These are phyloP conservation scores for Fusarium napiforme DNA, from an alignment of 2,329 filamentous ascomycete species.

Conservation along the genomic window DNA sequence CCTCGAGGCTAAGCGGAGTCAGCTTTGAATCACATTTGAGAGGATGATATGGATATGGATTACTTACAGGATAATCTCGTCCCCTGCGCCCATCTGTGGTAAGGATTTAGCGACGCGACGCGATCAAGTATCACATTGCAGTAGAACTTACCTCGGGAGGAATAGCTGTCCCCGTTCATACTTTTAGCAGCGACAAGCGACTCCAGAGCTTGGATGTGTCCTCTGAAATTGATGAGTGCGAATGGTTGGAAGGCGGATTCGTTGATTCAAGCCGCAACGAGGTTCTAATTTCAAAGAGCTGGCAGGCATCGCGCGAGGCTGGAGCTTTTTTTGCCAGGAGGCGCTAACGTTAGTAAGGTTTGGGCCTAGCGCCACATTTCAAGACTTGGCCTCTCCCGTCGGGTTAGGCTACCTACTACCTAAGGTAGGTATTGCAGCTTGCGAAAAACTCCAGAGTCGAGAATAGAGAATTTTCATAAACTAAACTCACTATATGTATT, in stretches of 20 bases:
- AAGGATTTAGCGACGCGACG: conserved; percentile 48
- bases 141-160: conserved; percentile 73
- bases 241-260: conserved; percentile 36
- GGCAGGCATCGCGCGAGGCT: conserved; percentile 53
- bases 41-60: background rate
- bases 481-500: background rate
- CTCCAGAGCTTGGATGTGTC: conserved; percentile 16
- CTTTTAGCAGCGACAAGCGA: conserved; percentile 46
- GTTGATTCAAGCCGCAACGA: conserved; percentile 46
- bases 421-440: background rate
- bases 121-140: conserved; percentile 23
- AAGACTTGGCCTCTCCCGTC: background rate
- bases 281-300: conserved; percentile 44
- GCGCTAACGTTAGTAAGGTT: conserved; percentile 43
- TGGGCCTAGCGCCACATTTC: conserved; percentile 38
- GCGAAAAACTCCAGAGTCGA: conserved; percentile 8
- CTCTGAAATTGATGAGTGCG: conserved; percentile 39
- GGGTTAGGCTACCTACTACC: background rate
- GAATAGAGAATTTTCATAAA: background rate
- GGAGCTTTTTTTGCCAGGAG: conserved; percentile 56
- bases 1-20: conserved; percentile 45
- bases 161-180: conserved; percentile 90
- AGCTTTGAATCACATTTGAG: conserved; percentile 14
- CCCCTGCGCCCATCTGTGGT: conserved; percentile 61
- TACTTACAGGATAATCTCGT: conserved; percentile 65